These are phyloP conservation scores for Phytophthora cryptogea DNA, from an alignment of 352 stramenopile species.

Conservation along the genomic window DNA sequence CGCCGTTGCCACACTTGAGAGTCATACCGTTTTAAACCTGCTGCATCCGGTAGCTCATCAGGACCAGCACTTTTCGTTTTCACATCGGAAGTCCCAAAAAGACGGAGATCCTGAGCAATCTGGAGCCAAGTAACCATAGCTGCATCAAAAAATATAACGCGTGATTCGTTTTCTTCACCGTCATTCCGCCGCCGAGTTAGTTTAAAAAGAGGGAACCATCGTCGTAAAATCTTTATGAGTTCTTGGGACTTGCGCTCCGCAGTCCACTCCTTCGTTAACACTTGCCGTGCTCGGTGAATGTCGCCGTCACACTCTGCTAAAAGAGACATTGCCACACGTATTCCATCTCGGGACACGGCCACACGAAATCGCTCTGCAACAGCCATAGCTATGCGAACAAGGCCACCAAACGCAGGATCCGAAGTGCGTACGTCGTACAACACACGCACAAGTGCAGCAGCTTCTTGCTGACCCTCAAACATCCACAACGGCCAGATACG, in stretches of 20 bases:
- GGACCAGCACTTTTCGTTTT: neutral
- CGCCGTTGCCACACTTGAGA: constrained; percentile 72
- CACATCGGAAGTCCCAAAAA: constrained; percentile 25
- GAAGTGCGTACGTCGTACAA: constrained; percentile 64
- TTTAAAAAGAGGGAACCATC: constrained; percentile 51
- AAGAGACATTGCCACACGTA: constrained; percentile 48
- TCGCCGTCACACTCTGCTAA: constrained; percentile 41
- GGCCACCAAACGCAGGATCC: constrained; percentile 60
- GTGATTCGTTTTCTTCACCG: constrained; percentile 24
- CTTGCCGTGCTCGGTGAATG: constrained; percentile 36
- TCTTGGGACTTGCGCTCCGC: constrained; percentile 49
- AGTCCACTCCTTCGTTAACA: constrained; percentile 39
- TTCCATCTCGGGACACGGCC: constrained; percentile 41
- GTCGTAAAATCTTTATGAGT: constrained; percentile 48
- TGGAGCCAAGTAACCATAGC: constrained; percentile 67
- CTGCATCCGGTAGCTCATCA: constrained; percentile 18
- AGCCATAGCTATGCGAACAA: constrained; percentile 62
- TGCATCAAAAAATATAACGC: constrained; percentile 64
- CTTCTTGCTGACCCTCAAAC: constrained; percentile 67
- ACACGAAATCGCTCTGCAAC: constrained; percentile 53
- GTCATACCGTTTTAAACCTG: constrained; percentile 57
- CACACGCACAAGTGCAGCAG: constrained; percentile 61
- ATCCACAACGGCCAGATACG: constrained; percentile 82
- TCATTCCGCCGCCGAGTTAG: constrained; percentile 3
- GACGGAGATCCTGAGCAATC: constrained; percentile 52